Evolutionary conservation across 148 eudicot species (phyloP).

Genomic region (Limonium bicolor): DNA sequence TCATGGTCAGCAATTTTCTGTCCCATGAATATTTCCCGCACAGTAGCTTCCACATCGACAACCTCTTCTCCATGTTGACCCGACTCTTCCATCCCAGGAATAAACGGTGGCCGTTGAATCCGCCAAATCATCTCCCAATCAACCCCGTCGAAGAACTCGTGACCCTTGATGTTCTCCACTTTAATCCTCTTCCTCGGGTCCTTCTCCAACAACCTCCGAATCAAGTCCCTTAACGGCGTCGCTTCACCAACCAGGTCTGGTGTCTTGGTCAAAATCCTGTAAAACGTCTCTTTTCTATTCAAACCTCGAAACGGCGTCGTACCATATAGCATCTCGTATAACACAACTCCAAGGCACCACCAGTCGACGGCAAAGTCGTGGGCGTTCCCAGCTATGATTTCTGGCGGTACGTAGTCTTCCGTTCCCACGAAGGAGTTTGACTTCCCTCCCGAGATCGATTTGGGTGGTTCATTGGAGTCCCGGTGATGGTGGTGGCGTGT

Average conservation of each 20-base stretch:
- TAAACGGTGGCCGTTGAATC: constrained; percentile 50
- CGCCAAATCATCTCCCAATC: constrained; percentile 46
- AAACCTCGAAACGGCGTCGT: constrained; percentile 61
- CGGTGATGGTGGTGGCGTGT: too few relatives aligned
- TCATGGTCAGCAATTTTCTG: too few relatives aligned
- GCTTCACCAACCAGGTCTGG: constrained; percentile 56
- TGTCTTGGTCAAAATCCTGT: constrained; percentile 25
- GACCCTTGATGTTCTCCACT: constrained; percentile 50
- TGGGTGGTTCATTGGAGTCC: too few relatives aligned
- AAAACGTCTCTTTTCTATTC: constrained; percentile 62
- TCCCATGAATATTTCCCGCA: too few relatives aligned
- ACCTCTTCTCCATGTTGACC: too few relatives aligned
- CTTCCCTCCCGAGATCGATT: constrained; percentile 27
- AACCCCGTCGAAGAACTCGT: constrained; percentile 48
- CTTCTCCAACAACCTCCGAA: constrained; percentile 42
- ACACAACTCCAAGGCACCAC: constrained; percentile 67
- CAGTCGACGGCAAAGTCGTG: constrained; percentile 72
- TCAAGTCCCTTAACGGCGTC: constrained; percentile 78
- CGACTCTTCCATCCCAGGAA: too few relatives aligned
- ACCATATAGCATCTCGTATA: constrained; percentile 77
- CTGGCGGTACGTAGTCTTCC: constrained; percentile 88
- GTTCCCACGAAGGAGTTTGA: constrained; percentile 87
- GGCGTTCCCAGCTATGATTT: constrained; percentile 51
- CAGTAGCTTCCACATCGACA: too few relatives aligned
- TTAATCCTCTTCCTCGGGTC: constrained; percentile 48